Base-by-base conservation (phyloP, 1,139 yeast genomes). In the Fermentozyma sake region DNA sequence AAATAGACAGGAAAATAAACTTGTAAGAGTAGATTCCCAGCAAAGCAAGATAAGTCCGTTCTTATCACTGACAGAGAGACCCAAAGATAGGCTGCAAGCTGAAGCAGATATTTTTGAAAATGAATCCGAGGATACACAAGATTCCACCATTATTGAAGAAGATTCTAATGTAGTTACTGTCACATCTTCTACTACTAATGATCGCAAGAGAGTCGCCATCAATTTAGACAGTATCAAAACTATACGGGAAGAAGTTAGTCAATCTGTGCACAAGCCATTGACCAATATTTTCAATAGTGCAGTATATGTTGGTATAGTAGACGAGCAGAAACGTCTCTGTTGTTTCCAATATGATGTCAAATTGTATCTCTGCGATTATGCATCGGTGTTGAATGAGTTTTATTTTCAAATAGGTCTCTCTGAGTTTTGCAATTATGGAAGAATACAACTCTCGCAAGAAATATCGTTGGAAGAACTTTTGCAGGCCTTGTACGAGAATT, bases 381-480 rank as follows among this genome's bases (percentile, higher is more conserved):
- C 82, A 0, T 68, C 83, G 0, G 51, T 86, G 1, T 61, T 80
- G 17, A 57, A 60, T 35, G 89, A 84, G 38, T 63, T 86, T 31
- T 87, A 82, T 47, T 91, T 87, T 49, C 97, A 93, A 44, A 57
- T 82, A 6, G 86, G 82, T 0, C 56, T 91, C 11, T 61, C 79
- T 2, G 89, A 85, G 34, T 87, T 93, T 55, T 74, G 81, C 27
- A 89, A 87, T 46, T 89, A 76, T 55, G 98, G 98, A 1, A 64
- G 59, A 12, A 66, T 81, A 4, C 56, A 55, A 13, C 54, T 81
- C 4, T 50, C 58, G 31, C 48, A 61, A 30, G 60, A 73, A 14
- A 28, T 69, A 7, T 26, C 48, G n/a, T 27, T 71, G 7, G 32
- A 35, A 3, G 50, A 53, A 2, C 30, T 61, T n/a, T 34, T 63